Evolutionary conservation across 169 alveolate species (phyloP), one percentile per base, ranked within the genome.

Genomic region (Plasmodium inui): DNA sequence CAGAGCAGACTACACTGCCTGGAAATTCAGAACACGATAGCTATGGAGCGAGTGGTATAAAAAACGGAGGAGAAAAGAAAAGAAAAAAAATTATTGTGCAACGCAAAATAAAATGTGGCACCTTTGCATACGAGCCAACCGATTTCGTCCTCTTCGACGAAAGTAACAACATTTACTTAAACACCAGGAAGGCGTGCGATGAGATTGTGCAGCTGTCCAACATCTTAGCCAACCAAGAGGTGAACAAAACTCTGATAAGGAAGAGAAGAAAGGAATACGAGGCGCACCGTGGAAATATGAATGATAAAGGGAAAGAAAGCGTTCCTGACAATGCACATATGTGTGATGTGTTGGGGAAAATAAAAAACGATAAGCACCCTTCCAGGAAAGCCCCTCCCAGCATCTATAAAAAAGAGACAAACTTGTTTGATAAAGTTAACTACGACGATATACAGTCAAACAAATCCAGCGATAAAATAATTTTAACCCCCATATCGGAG

Each of bases 401-500:
- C 17, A 17, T 19, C 34, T 30, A 61, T 12, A 84, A 89, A 30
- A 70, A 81, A 22, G 84, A 89, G 61, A 67, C 44, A 22, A 37
- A 89, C 44, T 41, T 89, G 67, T 89, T 89, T 67, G 94, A 89
- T 81, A 79, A 89, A 57, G 83, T 89, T n/a, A 89, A 89, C 53
- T 89, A 89, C 83, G 90, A 89, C n/a, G 90, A 89, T 89, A 89
- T 89, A 22, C 81, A 78, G 80, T 78, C 94, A 41, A 89, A 89
- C 53, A 89, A 70, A 28, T 78, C 94, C 32, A 80, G 72, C 22
- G 90, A 81, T 28, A 89, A 89, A 89, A 78, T 89, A 67, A 80
- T 89, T 79, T 89, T 89, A 89, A 89, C 94, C 70, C 94, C 94
- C 28, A 89, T 89, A 80, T 78, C 94, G 8, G 88, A 89, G 73